phyloP scores from a whole-genome alignment of 768 basidiomycete genomes.

The Suillus clintonianus region DNA sequence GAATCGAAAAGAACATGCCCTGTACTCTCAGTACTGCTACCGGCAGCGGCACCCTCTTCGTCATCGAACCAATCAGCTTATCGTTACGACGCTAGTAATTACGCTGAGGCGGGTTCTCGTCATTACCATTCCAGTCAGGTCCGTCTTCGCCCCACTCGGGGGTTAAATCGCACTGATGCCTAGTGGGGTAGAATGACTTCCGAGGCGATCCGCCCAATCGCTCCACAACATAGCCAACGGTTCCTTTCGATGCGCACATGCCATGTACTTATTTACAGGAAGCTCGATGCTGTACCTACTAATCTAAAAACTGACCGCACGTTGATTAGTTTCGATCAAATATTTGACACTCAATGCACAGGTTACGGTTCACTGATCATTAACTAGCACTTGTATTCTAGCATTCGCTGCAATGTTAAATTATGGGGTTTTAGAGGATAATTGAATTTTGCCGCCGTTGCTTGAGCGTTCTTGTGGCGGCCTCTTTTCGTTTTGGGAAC shows the following conservation, averaged over 20 bases:
- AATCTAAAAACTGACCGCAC: neutral
- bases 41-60: conserved; percentile 36
- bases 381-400: conserved; percentile 2
- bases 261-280: neutral
- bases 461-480: neutral
- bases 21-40: conserved; percentile 37
- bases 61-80: conserved; percentile 31
- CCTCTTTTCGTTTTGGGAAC: neutral
- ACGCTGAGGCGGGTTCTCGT: conserved; percentile 25
- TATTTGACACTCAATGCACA: neutral
- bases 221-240: neutral
- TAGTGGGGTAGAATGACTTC: conserved; percentile 11
- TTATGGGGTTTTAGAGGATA: neutral
- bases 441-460: neutral
- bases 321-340: neutral
- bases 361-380: neutral
- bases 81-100: conserved; percentile 36
- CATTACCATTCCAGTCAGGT: conserved; percentile 38
- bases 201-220: neutral
- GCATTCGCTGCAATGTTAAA: neutral
- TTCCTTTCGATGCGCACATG: neutral
- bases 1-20: conserved; percentile 29
- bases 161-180: neutral
- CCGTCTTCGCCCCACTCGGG: conserved; percentile 16
- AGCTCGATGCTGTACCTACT: neutral